These are phyloP conservation scores for Salix caprea DNA, from an alignment of 345 rosid species.

Conservation along the genomic window DNA sequence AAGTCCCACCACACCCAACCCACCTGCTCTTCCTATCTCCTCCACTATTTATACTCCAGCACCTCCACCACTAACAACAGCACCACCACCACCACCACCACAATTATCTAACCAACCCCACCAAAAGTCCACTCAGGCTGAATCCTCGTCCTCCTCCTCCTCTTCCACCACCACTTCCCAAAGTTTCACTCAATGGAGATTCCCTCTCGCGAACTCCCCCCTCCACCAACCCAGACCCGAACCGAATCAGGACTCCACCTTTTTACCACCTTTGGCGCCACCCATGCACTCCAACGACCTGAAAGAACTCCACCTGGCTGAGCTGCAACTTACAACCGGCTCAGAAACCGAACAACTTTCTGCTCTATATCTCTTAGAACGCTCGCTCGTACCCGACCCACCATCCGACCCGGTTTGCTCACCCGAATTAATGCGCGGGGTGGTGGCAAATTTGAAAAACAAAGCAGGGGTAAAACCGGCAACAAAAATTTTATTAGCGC, in stretches of 20 bases:
- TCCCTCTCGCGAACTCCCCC: constrained; percentile 56
- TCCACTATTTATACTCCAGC: constrained; percentile 20
- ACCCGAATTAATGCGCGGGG: constrained; percentile 57
- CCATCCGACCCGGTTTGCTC: constrained; percentile 68
- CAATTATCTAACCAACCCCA: constrained; percentile 20
- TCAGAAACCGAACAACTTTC: constrained; percentile 57
- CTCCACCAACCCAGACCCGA: constrained; percentile 25
- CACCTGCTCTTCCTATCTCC: constrained; percentile 40
- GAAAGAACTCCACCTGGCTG: constrained; percentile 65
- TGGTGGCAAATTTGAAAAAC: constrained; percentile 48
- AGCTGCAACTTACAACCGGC: constrained; percentile 55
- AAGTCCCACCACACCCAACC: constrained; percentile 47
- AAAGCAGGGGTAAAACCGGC: constrained; percentile 56
- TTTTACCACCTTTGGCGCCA: constrained; percentile 31
- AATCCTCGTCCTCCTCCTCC: constrained; percentile 65
- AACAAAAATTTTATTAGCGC: constrained; percentile 63
- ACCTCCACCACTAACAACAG: neutral
- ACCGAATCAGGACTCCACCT: constrained; percentile 3
- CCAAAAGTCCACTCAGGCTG: constrained; percentile 18
- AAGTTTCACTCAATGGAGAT: constrained; percentile 87
- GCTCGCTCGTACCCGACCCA: constrained; percentile 68
- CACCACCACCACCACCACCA: constrained; percentile 2
- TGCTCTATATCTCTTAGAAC: constrained; percentile 67
- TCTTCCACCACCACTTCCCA: constrained; percentile 78
- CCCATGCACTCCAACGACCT: constrained; percentile 40